Evolutionary conservation across 768 basidiomycete species (phyloP), one percentile per base, ranked within the genome.

Genomic region (Pulveroboletus sp.): DNA sequence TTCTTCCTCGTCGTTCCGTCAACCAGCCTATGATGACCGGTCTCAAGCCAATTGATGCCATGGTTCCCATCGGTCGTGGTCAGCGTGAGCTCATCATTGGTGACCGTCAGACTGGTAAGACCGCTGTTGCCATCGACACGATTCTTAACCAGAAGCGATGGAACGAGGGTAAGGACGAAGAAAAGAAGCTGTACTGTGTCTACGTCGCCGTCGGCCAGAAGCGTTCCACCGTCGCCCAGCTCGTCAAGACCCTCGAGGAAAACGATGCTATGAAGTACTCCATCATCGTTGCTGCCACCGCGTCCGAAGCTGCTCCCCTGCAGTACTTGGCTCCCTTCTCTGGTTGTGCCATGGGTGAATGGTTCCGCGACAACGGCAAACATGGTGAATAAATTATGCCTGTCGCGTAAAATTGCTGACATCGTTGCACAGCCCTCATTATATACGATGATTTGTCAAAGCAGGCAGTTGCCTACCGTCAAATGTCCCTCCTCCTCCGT

Each of bases 281-380:
- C 50, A 95, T 99, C 77, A 93, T 99, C 61, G 96, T 99, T 64
- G 96, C 96, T 62, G 96, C 96, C 60, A 99, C 96, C 52, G 96
- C 96, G 50, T 97, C 94, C 26, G 96, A 99, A 78, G 96, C 96
- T 64, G 96, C 96, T 61, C 96, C 96, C 61, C 81, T 99, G 50
- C 96, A 99, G 71, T 99, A 97, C 77, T 89, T 99, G 63, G 96
- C 96, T 65, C 96, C 96, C 60, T 99, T 99, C 92, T 95, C 96
- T 60, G 96, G 96, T 57, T 95, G 93, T 74, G 96, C 96, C 65
- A 99, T 99, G 93, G 96, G 96, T 71, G 96, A 99, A 77, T 99
- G 95, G 95, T 99, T 99, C 96, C 90, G 93, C 76, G 96, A 99
- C 77, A 99, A 99, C 72, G 95, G 93, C 78, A 97, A 95, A 78